Evolutionary conservation across 768 basidiomycete genomes (phyloP).

Genomic region (Collybia sordida): DNA sequence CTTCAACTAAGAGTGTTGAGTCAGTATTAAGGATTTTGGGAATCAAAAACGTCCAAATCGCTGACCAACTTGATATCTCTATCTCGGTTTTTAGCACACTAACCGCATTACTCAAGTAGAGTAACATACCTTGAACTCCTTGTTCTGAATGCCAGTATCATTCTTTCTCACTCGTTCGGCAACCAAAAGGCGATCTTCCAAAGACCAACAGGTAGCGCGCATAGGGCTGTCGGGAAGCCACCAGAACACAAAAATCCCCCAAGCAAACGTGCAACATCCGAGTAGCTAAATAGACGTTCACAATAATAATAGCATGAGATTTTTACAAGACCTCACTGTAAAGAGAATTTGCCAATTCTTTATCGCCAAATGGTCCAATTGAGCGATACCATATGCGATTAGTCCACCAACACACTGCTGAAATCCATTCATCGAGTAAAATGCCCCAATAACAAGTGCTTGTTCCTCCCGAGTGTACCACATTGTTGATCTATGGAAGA

Average conservation of each 20-base stretch:
- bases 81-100: not conserved
- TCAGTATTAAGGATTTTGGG: not conserved
- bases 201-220: slow-evolving; percentile 46
- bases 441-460: slow-evolving; percentile 42
- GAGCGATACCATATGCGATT: slow-evolving; percentile 49
- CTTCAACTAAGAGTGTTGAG: slow-evolving; percentile 32
- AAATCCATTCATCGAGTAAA: slow-evolving; percentile 48
- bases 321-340: slow-evolving; percentile 23
- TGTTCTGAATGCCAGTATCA: slow-evolving; percentile 52
- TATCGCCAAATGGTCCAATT: slow-evolving; percentile 35
- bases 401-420: slow-evolving; percentile 50
- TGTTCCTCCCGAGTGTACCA: slow-evolving; percentile 54
- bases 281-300: slow-evolving; percentile 30
- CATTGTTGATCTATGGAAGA: slow-evolving; percentile 40
- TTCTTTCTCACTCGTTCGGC: slow-evolving; percentile 52
- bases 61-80: slow-evolving; percentile 33
- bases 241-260: slow-evolving; percentile 47
- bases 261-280: slow-evolving; percentile 43
- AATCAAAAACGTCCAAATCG: not conserved
- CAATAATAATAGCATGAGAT: not conserved
- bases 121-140: slow-evolving; percentile 40
- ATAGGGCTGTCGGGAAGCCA: slow-evolving; percentile 53
- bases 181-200: slow-evolving; percentile 45
- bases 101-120: not conserved
- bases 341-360: slow-evolving; percentile 53